Percentiles rank a stretch among this genome's conserved stretches.
Conservation (phyloP, 2,329 filamentous ascomycete genomes). For the Didymella segeticola region DNA sequence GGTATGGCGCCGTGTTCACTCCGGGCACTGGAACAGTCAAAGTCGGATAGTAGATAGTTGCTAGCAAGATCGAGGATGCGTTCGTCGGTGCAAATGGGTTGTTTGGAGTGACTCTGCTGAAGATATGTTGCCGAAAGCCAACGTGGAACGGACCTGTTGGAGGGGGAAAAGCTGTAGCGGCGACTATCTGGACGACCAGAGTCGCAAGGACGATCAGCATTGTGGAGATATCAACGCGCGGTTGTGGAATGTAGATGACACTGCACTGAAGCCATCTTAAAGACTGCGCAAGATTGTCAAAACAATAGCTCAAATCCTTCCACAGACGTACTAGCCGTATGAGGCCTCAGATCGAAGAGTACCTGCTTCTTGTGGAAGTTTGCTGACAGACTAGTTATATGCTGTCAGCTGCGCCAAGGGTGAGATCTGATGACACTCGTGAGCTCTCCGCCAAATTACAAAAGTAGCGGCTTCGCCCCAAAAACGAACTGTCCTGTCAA, state of each 20-base stretch:
- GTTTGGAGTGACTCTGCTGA: constrained; percentile 33
- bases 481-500: too few species aligned
- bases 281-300: too few species aligned
- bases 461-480: too few species aligned
- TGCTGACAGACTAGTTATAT: neutral
- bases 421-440: too few species aligned
- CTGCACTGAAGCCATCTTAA: neutral
- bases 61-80: constrained; percentile 22
- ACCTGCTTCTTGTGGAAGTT: neutral
- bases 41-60: constrained; percentile 36
- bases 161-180: constrained; percentile 10
- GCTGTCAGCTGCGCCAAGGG: neutral
- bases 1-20: constrained; percentile 26
- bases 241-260: neutral
- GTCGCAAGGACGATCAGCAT: neutral
- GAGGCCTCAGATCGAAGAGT: neutral
- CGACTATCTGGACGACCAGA: neutral
- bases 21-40: constrained; percentile 14
- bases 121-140: constrained; percentile 30
- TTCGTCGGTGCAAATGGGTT: constrained; percentile 27
- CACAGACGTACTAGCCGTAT: neutral
- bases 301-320: neutral
- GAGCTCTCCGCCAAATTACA: too few species aligned
- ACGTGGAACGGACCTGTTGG: constrained; percentile 34
- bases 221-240: neutral